These are phyloP conservation scores for Tuber calosporum DNA, from an alignment of 495 filamentous ascomycete genomes.

Conservation along the genomic window DNA sequence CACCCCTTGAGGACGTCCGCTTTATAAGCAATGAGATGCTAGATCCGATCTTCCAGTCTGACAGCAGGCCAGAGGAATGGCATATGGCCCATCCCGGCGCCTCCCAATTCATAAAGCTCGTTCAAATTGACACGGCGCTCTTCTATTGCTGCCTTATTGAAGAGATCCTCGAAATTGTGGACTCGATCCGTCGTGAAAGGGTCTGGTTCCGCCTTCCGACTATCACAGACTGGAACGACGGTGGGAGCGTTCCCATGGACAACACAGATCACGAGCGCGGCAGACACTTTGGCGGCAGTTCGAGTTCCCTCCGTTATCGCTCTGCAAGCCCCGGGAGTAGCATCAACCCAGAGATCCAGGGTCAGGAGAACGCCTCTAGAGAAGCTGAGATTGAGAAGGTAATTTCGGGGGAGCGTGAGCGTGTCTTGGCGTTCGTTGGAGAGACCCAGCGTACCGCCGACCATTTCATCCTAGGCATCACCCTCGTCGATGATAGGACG, in stretches of 20 bases:
- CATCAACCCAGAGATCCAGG: neutral
- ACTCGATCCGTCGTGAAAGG: conserved; percentile 24
- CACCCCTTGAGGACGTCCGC: conserved; percentile 11
- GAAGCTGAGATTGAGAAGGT: neutral
- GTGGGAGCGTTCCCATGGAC: neutral
- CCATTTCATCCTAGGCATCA: conserved; percentile 21
- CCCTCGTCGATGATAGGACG: conserved; percentile 21
- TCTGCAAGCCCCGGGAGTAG: conserved; percentile 9
- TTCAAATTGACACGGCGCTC: conserved; percentile 27
- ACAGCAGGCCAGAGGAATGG: conserved; percentile 14
- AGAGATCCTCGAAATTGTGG: conserved; percentile 27
- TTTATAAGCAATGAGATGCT: conserved; percentile 31
- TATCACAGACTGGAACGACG: conserved; percentile 20
- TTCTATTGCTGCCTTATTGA: conserved; percentile 30
- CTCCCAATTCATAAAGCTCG: conserved; percentile 28
- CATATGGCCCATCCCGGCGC: conserved; percentile 17
- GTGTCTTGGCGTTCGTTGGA: conserved; percentile 19
- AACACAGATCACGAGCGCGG: neutral
- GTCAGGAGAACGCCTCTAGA: conserved; percentile 4
- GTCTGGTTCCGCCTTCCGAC: conserved; percentile 27
- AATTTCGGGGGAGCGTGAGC: conserved; percentile 14
- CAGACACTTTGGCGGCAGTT: neutral
- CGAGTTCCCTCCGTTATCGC: conserved; percentile 8
- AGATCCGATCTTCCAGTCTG: conserved; percentile 9
- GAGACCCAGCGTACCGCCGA: conserved; percentile 27